Conservation (phyloP, 2,329 filamentous ascomycete genomes). For the Chrysoporthe cubensis region DNA sequence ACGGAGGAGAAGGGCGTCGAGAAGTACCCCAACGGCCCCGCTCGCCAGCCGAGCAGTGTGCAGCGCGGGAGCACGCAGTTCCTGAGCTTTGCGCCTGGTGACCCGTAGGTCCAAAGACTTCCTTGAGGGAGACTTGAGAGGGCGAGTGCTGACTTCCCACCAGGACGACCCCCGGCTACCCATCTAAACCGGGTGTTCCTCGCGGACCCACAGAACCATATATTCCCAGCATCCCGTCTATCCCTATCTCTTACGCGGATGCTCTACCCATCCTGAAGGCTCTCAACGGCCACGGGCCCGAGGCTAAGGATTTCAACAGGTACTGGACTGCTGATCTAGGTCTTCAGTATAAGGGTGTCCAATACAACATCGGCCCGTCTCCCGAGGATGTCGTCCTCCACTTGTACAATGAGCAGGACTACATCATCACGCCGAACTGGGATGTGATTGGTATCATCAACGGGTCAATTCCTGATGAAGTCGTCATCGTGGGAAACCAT, state of each 20-base stretch:
- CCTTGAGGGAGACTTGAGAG: background rate
- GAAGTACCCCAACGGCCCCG: slow-evolving; percentile 74
- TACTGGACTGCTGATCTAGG: slow-evolving; percentile 61
- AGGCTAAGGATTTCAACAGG: slow-evolving; percentile 67
- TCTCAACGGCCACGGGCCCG: slow-evolving; percentile 74
- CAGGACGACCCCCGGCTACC: slow-evolving; percentile 76
- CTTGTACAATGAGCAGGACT: slow-evolving; percentile 70
- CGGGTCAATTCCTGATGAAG: slow-evolving; percentile 60
- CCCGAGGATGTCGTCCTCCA: slow-evolving; percentile 65
- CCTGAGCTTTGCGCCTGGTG: slow-evolving; percentile 61
- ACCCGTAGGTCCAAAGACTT: slow-evolving; percentile 51
- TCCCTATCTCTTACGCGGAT: slow-evolving; percentile 80
- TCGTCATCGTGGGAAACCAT: slow-evolving; percentile 69
- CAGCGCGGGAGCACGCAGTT: slow-evolving; percentile 79
- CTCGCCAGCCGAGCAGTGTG: slow-evolving; percentile 75
- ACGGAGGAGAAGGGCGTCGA: slow-evolving; percentile 76
- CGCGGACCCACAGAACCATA: slow-evolving; percentile 64
- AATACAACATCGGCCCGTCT: slow-evolving; percentile 49
- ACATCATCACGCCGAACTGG: slow-evolving; percentile 72
- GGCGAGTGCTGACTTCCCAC: background rate
- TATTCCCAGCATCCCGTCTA: slow-evolving; percentile 76
- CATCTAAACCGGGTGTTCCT: slow-evolving; percentile 72
- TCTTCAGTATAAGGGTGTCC: slow-evolving; percentile 47
- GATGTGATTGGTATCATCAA: slow-evolving; percentile 83
- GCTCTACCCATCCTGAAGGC: slow-evolving; percentile 77